Evolutionary conservation across 2,329 filamentous ascomycete species (phyloP).

Genomic region (Aspergillus tamarii): DNA sequence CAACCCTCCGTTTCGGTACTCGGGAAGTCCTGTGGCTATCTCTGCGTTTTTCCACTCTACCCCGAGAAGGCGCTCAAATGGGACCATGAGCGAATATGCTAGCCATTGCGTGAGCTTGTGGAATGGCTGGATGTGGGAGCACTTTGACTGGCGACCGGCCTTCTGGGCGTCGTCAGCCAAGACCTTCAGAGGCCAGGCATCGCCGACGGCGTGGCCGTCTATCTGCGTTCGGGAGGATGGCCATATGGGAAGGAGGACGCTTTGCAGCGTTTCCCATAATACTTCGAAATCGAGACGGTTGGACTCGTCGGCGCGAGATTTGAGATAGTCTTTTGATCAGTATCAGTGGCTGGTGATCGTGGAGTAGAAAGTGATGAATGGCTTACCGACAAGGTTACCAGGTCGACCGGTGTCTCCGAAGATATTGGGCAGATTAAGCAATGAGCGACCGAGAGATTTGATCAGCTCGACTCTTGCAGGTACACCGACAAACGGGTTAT

Average conservation of each 20-base stretch:
- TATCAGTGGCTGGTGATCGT: neutral
- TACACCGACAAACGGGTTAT: slow-evolving; percentile 53
- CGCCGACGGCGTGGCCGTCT: slow-evolving; percentile 49
- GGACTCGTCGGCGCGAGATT: slow-evolving; percentile 29
- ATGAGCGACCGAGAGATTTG: slow-evolving; percentile 47
- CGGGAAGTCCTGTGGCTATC: slow-evolving; percentile 68
- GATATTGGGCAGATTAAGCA: slow-evolving; percentile 42
- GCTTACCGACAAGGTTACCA: slow-evolving; percentile 53
- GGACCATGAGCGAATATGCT: slow-evolving; percentile 71
- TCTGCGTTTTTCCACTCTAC: slow-evolving; percentile 57
- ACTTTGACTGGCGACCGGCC: slow-evolving; percentile 7
- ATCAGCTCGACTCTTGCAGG: slow-evolving; percentile 48
- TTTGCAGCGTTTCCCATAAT: slow-evolving; percentile 51
- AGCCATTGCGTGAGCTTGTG: slow-evolving; percentile 74
- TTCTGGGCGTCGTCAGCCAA: slow-evolving; percentile 19
- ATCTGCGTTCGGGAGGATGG: slow-evolving; percentile 49
- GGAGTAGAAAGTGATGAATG: neutral
- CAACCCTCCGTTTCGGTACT: slow-evolving; percentile 73
- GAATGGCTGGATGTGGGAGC: slow-evolving; percentile 52
- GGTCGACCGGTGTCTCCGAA: slow-evolving; percentile 51
- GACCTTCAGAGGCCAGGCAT: slow-evolving; percentile 52
- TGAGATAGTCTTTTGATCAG: slow-evolving; percentile 43
- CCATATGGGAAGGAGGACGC: slow-evolving; percentile 54
- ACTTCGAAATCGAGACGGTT: slow-evolving; percentile 40
- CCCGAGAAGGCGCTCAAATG: slow-evolving; percentile 58